These are phyloP conservation scores for Shiraia bambusicola DNA, from an alignment of 2,329 filamentous ascomycete species.

Conservation along the genomic window DNA sequence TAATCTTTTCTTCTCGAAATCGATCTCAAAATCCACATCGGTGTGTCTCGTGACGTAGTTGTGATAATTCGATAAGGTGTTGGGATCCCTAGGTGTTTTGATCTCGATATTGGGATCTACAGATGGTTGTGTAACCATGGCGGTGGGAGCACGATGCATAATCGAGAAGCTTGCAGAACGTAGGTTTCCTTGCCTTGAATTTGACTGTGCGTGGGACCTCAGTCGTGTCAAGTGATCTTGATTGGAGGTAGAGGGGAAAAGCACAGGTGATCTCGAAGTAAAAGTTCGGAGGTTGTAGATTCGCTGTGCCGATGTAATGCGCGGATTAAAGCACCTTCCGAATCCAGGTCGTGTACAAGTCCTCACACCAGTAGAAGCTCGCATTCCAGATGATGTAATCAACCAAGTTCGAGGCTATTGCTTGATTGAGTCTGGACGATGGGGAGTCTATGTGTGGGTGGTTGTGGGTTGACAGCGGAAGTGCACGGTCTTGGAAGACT, in stretches of 20 bases:
- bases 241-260: background rate
- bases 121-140: slow-evolving; percentile 43
- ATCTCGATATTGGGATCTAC: slow-evolving; percentile 40
- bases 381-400: background rate
- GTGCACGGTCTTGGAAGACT: slow-evolving; percentile 7
- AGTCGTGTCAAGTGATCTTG: too few relatives aligned
- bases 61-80: slow-evolving; percentile 89
- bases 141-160: slow-evolving; percentile 30
- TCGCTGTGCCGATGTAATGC: slow-evolving; percentile 19
- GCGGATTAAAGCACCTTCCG: slow-evolving; percentile 12
- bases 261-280: slow-evolving; percentile 4
- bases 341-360: slow-evolving; percentile 10
- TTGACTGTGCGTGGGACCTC: too few relatives aligned
- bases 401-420: background rate
- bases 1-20: slow-evolving; percentile 78
- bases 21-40: slow-evolving; percentile 75
- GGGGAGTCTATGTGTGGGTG: too few relatives aligned
- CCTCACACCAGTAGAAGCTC: background rate
- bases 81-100: slow-evolving; percentile 69
- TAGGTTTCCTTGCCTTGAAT: too few relatives aligned
- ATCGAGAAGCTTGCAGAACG: slow-evolving; percentile 7
- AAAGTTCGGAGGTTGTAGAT: slow-evolving; percentile 11
- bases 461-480: slow-evolving; percentile 1
- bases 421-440: slow-evolving; percentile 1
- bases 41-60: slow-evolving; percentile 84